Conservation (phyloP, 805 yeast species). For the Groenewaldozyma tartarivorans region DNA sequence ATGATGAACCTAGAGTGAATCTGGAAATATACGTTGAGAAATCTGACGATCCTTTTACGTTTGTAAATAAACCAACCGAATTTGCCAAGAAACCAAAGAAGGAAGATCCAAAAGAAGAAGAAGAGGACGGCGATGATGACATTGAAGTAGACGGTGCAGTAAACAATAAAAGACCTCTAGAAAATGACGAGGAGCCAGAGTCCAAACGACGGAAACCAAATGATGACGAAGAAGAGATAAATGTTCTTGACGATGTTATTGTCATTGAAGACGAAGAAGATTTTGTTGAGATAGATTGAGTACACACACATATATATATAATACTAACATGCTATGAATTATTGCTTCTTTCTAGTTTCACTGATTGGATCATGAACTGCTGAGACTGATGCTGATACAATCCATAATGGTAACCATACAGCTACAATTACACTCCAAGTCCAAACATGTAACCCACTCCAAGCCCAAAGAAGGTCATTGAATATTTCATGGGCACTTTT, state of each 20-base stretch:
- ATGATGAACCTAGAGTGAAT: slow-evolving; percentile 49
- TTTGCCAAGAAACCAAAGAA: slow-evolving; percentile 5
- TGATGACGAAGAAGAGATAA: slow-evolving; percentile 10
- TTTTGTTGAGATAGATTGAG: slow-evolving; percentile 14
- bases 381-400: slow-evolving; percentile 24
- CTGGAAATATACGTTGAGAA: slow-evolving; percentile 22
- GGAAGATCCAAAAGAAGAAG: slow-evolving; percentile 1
- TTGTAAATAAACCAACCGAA: slow-evolving; percentile 5
- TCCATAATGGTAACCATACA: slow-evolving; percentile 85
- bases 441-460: slow-evolving; percentile 69
- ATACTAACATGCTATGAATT: too few species aligned
- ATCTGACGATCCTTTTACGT: neutral
- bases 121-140: slow-evolving; percentile 5
- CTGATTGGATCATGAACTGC: too few species aligned
- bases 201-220: slow-evolving; percentile 7
- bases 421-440: slow-evolving; percentile 68
- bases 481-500: slow-evolving; percentile 34
- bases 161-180: slow-evolving; percentile 4
- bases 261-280: slow-evolving; percentile 16
- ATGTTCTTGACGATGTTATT: slow-evolving; percentile 4
- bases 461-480: slow-evolving; percentile 47
- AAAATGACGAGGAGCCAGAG: slow-evolving; percentile 5
- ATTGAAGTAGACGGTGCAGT: neutral
- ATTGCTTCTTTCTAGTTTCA: too few species aligned
- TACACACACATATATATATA: neutral